Evolutionary conservation across 805 yeast species (phyloP).

Genomic region (Kodamaea jinghongensis): DNA sequence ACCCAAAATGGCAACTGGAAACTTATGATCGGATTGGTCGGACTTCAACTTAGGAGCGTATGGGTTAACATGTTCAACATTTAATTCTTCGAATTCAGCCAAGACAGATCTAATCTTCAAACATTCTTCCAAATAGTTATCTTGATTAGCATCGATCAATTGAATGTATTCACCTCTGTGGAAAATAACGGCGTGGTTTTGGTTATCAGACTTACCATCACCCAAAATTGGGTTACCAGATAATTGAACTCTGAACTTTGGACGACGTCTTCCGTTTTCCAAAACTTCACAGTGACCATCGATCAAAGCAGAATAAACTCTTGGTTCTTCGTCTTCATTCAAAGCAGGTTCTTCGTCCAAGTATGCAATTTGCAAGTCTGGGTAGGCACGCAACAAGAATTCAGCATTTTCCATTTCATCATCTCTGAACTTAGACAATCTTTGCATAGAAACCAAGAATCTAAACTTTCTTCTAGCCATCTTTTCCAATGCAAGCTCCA

Average conservation of each 20-base stretch:
- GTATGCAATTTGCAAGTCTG: constrained; percentile 86
- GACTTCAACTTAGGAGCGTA: constrained; percentile 71
- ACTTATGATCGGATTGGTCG: constrained; percentile 43
- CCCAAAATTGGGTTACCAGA: constrained; percentile 86
- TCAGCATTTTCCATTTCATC: constrained; percentile 81
- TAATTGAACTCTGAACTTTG: constrained; percentile 70
- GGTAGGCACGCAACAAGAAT: constrained; percentile 76
- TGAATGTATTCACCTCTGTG: constrained; percentile 84
- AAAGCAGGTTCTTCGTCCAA: constrained; percentile 88
- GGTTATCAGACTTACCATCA: constrained; percentile 88
- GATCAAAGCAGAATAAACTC: constrained; percentile 71
- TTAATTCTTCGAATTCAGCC: constrained; percentile 79
- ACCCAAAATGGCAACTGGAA: constrained; percentile 83
- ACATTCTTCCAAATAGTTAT: constrained; percentile 83
- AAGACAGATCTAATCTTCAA: constrained; percentile 75
- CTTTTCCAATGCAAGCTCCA: constrained; percentile 87
- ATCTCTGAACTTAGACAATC: constrained; percentile 65
- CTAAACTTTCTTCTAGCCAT: constrained; percentile 85
- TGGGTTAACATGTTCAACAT: constrained; percentile 75
- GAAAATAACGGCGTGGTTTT: constrained; percentile 75
- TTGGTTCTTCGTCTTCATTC: constrained; percentile 65
- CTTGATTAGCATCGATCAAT: constrained; percentile 84
- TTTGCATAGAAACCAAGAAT: constrained; percentile 83
- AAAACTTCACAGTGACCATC: constrained; percentile 75
- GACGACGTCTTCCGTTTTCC: constrained; percentile 61